These are phyloP conservation scores for Talaromyces pinophilus DNA, from an alignment of 2,329 filamentous ascomycete species.

Conservation along the genomic window DNA sequence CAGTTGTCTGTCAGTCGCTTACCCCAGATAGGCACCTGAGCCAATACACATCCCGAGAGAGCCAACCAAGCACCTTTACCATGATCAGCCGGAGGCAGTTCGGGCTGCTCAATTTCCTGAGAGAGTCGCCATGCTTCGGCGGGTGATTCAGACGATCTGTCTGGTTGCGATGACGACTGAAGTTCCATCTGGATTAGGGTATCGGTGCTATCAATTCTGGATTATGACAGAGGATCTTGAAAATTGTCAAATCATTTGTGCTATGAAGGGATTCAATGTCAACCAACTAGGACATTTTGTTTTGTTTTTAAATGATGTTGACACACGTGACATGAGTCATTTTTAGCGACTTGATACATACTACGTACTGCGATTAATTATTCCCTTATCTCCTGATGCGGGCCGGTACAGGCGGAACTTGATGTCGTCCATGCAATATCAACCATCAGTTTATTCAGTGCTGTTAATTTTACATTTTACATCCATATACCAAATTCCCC, in stretches of 20 bases:
- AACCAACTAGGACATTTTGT: not conserved
- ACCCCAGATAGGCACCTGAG: slow-evolving; percentile 59
- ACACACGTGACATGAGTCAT: not conserved
- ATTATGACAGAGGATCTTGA: not conserved
- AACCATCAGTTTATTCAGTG: too few species aligned
- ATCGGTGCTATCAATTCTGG: not conserved
- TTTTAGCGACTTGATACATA: not conserved
- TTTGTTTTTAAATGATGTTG: not conserved
- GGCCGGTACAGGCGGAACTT: not conserved
- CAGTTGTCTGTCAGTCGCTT: not conserved
- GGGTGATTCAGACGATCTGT: not conserved
- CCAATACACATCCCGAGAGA: slow-evolving; percentile 52
- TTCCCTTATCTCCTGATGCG: not conserved
- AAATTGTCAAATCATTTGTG: not conserved
- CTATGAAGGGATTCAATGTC: not conserved
- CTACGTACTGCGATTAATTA: not conserved
- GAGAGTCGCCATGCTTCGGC: not conserved
- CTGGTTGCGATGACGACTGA: not conserved
- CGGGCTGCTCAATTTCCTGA: not conserved
- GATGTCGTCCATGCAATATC: too few species aligned
- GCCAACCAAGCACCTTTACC: slow-evolving; percentile 57
- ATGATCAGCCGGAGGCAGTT: slow-evolving; percentile 50
- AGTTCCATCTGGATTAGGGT: not conserved
- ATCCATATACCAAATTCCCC: not conserved
- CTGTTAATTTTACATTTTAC: too few species aligned